These are phyloP conservation scores for Suillus weaverae DNA, from an alignment of 768 basidiomycete species.

Conservation along the genomic window DNA sequence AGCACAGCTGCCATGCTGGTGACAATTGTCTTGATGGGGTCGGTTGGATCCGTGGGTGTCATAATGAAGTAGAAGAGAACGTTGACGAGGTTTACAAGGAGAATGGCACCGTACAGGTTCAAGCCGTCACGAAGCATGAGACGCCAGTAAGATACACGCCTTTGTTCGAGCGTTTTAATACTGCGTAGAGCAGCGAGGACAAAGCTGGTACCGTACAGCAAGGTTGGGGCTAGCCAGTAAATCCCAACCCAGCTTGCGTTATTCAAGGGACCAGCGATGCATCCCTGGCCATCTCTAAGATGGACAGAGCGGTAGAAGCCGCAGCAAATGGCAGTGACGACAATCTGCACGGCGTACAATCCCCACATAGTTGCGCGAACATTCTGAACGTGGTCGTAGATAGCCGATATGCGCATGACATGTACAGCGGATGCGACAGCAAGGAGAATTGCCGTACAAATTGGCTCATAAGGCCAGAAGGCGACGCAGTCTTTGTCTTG, in stretches of 20 bases:
- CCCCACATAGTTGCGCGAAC: constrained; percentile 56
- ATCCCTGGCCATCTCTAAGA: constrained; percentile 72
- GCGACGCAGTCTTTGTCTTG: constrained; percentile 54
- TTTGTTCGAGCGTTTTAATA: constrained; percentile 31
- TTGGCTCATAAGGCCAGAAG: constrained; percentile 86
- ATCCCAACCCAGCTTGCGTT: constrained; percentile 73
- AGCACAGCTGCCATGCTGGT: constrained; percentile 86
- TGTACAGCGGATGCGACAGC: constrained; percentile 71
- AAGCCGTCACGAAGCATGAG: constrained; percentile 89
- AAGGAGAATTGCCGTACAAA: constrained; percentile 78
- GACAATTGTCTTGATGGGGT: constrained; percentile 80
- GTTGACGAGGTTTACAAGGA: constrained; percentile 79
- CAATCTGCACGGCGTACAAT: constrained; percentile 66
- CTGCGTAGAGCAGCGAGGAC: constrained; percentile 25
- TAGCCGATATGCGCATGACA: constrained; percentile 76
- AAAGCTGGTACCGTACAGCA: constrained; percentile 49
- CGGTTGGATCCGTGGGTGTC: constrained; percentile 55
- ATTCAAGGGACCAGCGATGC: constrained; percentile 79
- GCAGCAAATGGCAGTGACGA: constrained; percentile 71
- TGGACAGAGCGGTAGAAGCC: constrained; percentile 84
- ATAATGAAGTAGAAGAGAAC: constrained; percentile 87
- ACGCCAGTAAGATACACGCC: constrained; percentile 70
- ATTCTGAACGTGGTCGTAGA: constrained; percentile 63
- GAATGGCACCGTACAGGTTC: constrained; percentile 82
- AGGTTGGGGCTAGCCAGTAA: constrained; percentile 79